A percentile compares a stretch with the other conserved stretches of the same genome.
Evolutionary conservation across 2,329 filamentous ascomycete species (phyloP).

Genomic region (Aspergillus ustus): DNA sequence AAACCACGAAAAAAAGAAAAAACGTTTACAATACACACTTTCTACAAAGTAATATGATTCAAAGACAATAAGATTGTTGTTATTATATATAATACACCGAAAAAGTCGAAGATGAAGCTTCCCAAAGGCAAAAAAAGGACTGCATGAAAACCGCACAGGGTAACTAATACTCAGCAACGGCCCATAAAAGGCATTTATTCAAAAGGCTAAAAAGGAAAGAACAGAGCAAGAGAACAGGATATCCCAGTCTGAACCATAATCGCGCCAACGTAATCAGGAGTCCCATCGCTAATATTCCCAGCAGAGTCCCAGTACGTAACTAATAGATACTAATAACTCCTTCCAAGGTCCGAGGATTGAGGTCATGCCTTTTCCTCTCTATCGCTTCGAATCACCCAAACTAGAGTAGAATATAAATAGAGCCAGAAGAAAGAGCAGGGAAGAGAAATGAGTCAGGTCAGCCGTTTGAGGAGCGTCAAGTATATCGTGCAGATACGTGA

Average conservation of each 20-base stretch:
- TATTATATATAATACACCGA: conserved; percentile 7
- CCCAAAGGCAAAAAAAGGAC: not conserved
- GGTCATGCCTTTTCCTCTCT: not conserved
- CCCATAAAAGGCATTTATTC: no score
- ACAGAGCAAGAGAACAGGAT: not conserved
- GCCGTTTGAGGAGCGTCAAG: not conserved
- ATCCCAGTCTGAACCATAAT: not conserved
- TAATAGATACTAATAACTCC: not conserved
- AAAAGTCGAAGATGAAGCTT: not conserved
- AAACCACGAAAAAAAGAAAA: no score
- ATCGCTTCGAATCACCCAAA: not conserved
- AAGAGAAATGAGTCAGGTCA: no score
- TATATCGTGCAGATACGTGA: not conserved
- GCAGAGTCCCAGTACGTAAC: not conserved
- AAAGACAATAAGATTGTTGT: not conserved
- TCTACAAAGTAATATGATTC: not conserved
- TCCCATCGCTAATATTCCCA: not conserved
- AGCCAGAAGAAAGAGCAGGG: not conserved
- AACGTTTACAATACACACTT: no score
- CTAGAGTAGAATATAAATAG: not conserved
- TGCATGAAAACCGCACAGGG: not conserved
- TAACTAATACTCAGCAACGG: not conserved
- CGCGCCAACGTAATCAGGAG: not conserved
- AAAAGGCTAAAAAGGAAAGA: not conserved
- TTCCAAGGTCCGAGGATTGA: not conserved